Base-by-base conservation (phyloP, 164 flowering plant genomes). In the Umbilicus rupestris region DNA sequence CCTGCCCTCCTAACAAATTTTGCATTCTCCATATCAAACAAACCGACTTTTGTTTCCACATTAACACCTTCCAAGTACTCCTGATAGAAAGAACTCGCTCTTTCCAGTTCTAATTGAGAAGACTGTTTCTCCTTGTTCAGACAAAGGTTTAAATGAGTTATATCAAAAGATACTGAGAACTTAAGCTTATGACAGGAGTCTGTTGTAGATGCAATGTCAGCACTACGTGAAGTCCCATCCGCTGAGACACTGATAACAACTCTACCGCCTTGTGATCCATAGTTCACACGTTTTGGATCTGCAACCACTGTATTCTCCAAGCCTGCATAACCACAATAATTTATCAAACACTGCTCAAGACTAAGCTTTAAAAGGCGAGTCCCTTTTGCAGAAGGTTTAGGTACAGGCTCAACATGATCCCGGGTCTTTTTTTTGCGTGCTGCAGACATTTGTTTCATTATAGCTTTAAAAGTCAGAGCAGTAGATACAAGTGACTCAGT, bases 181-280 rank as follows among this genome's bases (percentile, higher is more conserved):
- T 84, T 84, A 78, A 88, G 66, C 62, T 67, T 81, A 59, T 82
- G 75, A 70, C 66, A 50, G 63, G 80, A 83, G 68, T 82, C 78
- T 58, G 88, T 47, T 41, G 83, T 84, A 47, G 97, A 81, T 74
- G 76, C 74, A 58, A 95, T 72, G 42, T 73, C 73, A 74, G 99
- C 97, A 70, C 55, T 77, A 29, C 99, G 96, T 44, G 83, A 86
- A 63, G 88, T 85, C 59, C 99, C 99, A 87, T 95, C 99, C 71
- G 83, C 87, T 44, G 78, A 87, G 26, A 70, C 75, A 82, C 80
- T 78, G 64, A 92, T 78, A 22, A 82, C 57, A 64, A 85, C 81
- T 71, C 68, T 77, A 59, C 99, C 99, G 75, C 99, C 99, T 64
- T 95, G 99, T 68, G 99, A 89, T 66, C 99, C 99, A 84, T 83